phyloP scores from a whole-genome alignment of 208 protist genomes.

The Naegleria lovaniensis region DNA sequence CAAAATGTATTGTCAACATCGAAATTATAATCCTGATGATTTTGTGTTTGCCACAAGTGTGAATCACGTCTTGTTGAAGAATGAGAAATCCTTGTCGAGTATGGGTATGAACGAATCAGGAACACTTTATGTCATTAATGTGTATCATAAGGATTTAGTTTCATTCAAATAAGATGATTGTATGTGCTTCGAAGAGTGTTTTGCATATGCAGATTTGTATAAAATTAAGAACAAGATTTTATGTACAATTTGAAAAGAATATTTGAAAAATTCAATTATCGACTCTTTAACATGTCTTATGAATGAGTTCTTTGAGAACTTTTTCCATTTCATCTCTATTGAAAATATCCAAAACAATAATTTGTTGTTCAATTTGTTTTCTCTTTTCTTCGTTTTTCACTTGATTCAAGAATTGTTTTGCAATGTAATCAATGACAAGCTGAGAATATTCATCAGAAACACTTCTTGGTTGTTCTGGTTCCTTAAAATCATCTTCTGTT shows the following conservation, averaged over 20 bases:
- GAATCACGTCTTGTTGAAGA: neutral
- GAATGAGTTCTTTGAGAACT: neutral
- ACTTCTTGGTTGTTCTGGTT: neutral
- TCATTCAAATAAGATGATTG: neutral
- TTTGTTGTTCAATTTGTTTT: neutral
- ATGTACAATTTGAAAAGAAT: neutral
- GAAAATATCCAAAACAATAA: neutral
- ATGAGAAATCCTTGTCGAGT: neutral
- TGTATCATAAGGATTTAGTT: constrained; percentile 7
- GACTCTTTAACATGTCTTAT: neutral
- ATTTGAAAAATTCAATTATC: neutral
- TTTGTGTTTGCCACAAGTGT: constrained; percentile 10
- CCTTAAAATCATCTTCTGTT: neutral
- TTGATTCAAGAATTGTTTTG: neutral
- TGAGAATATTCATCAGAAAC: neutral
- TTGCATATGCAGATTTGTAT: too few species aligned
- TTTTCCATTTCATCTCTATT: neutral
- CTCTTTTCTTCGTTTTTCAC: neutral
- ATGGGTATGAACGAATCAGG: neutral
- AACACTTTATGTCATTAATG: neutral
- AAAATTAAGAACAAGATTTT: neutral
- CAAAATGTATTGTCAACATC: constrained; percentile 12
- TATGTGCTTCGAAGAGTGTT: too few species aligned
- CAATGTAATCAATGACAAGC: neutral
- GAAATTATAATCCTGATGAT: neutral